Conservation (phyloP, 169 alveolate genomes). For the Plasmodium relictum region DNA sequence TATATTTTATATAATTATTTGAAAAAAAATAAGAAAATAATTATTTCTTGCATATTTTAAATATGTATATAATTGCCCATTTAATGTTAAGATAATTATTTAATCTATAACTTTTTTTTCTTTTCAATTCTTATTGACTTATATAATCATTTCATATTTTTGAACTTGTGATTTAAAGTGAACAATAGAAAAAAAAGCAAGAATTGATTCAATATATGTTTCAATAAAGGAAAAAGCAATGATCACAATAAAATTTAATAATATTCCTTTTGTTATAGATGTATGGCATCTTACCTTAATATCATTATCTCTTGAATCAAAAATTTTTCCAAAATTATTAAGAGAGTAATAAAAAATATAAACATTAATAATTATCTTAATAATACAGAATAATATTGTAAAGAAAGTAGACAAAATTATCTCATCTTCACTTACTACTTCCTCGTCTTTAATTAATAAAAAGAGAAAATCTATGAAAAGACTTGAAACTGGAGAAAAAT, state of each 20-base stretch:
- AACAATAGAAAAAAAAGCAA: conserved; percentile 51
- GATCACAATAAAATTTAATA: conserved; percentile 22
- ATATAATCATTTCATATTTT: conserved; percentile 50
- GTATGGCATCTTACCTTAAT: conserved; percentile 48
- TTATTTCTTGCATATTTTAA: too few species aligned
- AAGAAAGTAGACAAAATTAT: conserved; percentile 43
- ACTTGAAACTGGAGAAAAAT: conserved; percentile 33
- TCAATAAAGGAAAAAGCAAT: conserved; percentile 42
- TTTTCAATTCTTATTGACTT: not conserved
- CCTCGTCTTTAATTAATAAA: conserved; percentile 52
- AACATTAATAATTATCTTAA: conserved; percentile 32
- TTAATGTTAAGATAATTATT: too few species aligned
- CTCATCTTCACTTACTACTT: conserved; percentile 73
- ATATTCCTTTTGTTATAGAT: conserved; percentile 24
- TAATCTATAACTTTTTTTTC: too few species aligned
- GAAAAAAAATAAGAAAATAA: too few species aligned
- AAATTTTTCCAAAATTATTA: conserved; percentile 3
- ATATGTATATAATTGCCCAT: too few species aligned
- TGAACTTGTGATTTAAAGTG: conserved; percentile 63
- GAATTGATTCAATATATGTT: conserved; percentile 47
- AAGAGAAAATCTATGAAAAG: conserved; percentile 59
- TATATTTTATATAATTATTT: too few species aligned
- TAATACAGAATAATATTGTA: conserved; percentile 32
- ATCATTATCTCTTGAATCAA: conserved; percentile 19
- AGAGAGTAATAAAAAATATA: conserved; percentile 38